These are phyloP conservation scores for Phyllosticta capitalensis DNA, from an alignment of 2,329 filamentous ascomycete genomes.

Conservation along the genomic window DNA sequence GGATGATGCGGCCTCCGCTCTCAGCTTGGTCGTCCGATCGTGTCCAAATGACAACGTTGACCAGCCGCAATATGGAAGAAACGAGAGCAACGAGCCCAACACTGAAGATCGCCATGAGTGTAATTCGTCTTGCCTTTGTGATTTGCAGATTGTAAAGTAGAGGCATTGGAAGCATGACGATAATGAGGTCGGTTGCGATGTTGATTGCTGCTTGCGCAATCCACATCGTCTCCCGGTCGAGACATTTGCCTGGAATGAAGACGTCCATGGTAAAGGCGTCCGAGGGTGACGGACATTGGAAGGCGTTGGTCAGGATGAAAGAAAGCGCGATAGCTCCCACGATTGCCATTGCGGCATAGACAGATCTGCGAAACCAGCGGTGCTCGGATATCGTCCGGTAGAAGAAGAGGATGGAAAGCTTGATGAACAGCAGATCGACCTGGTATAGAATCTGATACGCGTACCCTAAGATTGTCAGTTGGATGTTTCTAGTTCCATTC, in stretches of 20 bases:
- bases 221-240: constrained; percentile 23
- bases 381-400: constrained; percentile 28
- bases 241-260: constrained; percentile 20
- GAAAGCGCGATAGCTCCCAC: constrained; percentile 23
- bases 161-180: constrained; percentile 37
- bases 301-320: constrained; percentile 20
- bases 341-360: constrained; percentile 22
- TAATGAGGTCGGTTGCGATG: constrained; percentile 33
- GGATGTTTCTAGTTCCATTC: too few relatives aligned
- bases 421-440: constrained; percentile 21
- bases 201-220: constrained; percentile 32
- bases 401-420: constrained; percentile 26
- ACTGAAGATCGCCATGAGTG: constrained; percentile 34
- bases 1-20: constrained; percentile 24
- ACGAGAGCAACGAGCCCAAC: constrained; percentile 27
- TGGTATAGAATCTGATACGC: constrained; percentile 22
- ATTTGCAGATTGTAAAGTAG: constrained; percentile 39
- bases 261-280: constrained; percentile 22
- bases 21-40: constrained; percentile 15
- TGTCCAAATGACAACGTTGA: constrained; percentile 27
- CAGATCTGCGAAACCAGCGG: constrained; percentile 21
- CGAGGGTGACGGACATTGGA: constrained; percentile 25
- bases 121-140: constrained; percentile 40
- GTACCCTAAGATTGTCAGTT: constrained; percentile 13
- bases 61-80: constrained; percentile 27